These are phyloP conservation scores for Pulveroboletus sp. DNA, from an alignment of 768 basidiomycete genomes.

Conservation along the genomic window DNA sequence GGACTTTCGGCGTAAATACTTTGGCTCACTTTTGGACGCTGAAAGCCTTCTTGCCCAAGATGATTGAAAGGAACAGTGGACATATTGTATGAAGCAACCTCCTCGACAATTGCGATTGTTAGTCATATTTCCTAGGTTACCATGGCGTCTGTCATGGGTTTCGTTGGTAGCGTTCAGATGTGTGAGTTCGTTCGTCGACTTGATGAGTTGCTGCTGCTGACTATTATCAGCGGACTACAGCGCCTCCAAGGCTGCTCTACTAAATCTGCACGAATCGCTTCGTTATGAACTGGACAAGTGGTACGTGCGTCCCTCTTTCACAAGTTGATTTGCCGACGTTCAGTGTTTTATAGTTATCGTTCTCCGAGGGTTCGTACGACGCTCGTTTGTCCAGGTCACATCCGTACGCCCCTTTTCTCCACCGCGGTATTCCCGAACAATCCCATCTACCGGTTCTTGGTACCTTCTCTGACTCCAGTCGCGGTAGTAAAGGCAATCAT, in stretches of 20 bases:
- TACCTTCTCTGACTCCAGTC: conserved; percentile 69
- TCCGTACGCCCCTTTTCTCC: conserved; percentile 76
- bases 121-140: conserved; percentile 51
- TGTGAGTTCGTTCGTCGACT: conserved; percentile 41
- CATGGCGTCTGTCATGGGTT: conserved; percentile 68
- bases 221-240: conserved; percentile 71
- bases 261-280: conserved; percentile 77
- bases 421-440: conserved; percentile 46
- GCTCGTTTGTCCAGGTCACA: conserved; percentile 75
- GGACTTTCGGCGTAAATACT: conserved; percentile 87
- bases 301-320: conserved; percentile 34
- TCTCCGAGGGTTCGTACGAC: conserved; percentile 82
- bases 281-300: conserved; percentile 82
- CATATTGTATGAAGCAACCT: conserved; percentile 63
- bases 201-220: conserved; percentile 5
- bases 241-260: conserved; percentile 88
- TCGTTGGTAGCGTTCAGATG: conserved; percentile 70
- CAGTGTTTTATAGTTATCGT: conserved; percentile 46
- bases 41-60: conserved; percentile 87
- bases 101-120: background rate
- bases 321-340: background rate
- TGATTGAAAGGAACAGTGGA: conserved; percentile 73
- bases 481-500: conserved; percentile 79
- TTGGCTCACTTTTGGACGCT: conserved; percentile 88
- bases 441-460: conserved; percentile 62